Evolutionary conservation across 1,284 basidiomycete species (phyloP), one percentile per base, ranked within the genome.

Genomic region (Trichosporon ovoides): DNA sequence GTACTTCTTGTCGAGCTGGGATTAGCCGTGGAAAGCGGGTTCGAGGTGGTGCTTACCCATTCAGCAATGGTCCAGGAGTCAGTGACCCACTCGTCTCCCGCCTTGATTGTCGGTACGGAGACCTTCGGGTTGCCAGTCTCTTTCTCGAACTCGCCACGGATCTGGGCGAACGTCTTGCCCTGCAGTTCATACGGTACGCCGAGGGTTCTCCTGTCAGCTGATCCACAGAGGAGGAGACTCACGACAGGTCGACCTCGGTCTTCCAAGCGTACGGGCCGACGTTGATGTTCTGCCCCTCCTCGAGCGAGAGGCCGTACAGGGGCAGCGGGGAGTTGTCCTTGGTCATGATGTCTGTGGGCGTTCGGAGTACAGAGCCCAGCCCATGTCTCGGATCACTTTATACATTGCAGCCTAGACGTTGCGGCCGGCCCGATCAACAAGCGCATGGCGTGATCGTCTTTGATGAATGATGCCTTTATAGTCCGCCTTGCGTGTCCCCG

Each of bases 11-110:
- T 72, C 66, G 28, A 69, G 68, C 69, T 72, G 53, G 24, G n/a
- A n/a, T n/a, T n/a, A 52, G 52, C 28, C 48, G 48, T 2, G 2
- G 9, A 6, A 28, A 14, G 0, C 2, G 14, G 16, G 0, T n/a
- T 12, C 22, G 20, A 24, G 28, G 6, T 13, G 13, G 1, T 4
- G 63, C 68, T 64, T 49, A 71, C 69, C 40, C 58, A 70, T 53
- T 70, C 59, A 3, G 71, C 71, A 50, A 72, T 70, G 22, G 43
- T 59, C 61, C 62, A 71, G 13, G 67, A 68, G 55, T 72, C 71
- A 11, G 67, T 70, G n/a, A 68, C 62, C 19, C 54, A 68, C 36
- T 58, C 55, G n/a, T 61, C 67, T 12, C 59, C 60, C 5, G 35
- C 36, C 24, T 66, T 57, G 46, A 72, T 54, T 3, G 69, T 71